Conservation (phyloP, 1,284 basidiomycete genomes). For the Apiotrichum gracile region DNA sequence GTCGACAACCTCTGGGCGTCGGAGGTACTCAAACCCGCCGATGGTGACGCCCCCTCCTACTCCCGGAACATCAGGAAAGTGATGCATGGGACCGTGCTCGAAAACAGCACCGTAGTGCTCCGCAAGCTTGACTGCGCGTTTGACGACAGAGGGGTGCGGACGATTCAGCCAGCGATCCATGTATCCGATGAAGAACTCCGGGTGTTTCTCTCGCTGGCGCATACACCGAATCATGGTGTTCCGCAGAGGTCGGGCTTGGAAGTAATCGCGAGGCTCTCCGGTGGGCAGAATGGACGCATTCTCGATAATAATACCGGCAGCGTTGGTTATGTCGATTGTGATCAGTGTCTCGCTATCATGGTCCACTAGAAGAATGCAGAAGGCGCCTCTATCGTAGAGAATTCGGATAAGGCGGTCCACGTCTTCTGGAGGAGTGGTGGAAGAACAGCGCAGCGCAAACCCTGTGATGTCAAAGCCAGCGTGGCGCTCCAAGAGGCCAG, state of each 20-base stretch:
- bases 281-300: constrained; percentile 6
- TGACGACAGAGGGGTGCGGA: constrained; percentile 7
- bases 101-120: constrained; percentile 9
- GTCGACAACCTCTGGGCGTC: constrained; percentile 8
- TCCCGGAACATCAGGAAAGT: neutral
- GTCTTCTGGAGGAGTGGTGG: neutral
- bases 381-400: neutral
- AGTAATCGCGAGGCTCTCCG: constrained; percentile 9
- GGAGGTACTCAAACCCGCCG: constrained; percentile 10
- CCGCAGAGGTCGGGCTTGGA: constrained; percentile 3
- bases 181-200: constrained; percentile 9
- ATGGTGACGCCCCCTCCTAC: neutral
- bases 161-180: constrained; percentile 4
- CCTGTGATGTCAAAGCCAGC: constrained; percentile 2
- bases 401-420: constrained; percentile 2
- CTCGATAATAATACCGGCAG: constrained; percentile 8
- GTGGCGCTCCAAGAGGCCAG: constrained; percentile 1
- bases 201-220: constrained; percentile 3
- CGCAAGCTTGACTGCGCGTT: constrained; percentile 4
- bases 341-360: neutral
- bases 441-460: constrained; percentile 1
- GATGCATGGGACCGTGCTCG: constrained; percentile 3
- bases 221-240: constrained; percentile 3
- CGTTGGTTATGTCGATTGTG: neutral
- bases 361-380: constrained; percentile 2